These are phyloP conservation scores for Phaeotremella skinneri DNA, from an alignment of 768 basidiomycete species.

Conservation along the genomic window DNA sequence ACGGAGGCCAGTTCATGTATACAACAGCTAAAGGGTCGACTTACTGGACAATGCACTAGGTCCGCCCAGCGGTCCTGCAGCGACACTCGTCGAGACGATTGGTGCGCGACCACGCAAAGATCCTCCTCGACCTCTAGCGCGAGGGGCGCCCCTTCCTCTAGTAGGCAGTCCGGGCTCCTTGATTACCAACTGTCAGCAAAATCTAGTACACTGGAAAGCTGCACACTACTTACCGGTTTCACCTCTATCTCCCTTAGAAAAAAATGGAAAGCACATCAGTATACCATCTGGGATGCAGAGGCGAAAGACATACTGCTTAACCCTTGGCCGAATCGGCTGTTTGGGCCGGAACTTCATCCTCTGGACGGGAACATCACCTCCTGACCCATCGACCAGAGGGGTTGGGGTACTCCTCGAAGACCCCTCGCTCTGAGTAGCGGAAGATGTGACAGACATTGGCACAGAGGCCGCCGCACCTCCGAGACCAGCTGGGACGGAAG, in stretches of 20 bases:
- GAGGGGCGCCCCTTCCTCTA: conserved; percentile 17
- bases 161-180: conserved; percentile 12
- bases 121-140: conserved; percentile 23
- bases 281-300: background rate
- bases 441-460: background rate
- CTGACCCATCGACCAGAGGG: background rate
- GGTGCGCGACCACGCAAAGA: conserved; percentile 14
- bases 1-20: no score
- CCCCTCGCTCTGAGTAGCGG: background rate
- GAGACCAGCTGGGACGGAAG: background rate
- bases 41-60: conserved; percentile 23
- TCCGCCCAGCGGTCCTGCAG: conserved; percentile 38
- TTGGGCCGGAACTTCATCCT: conserved; percentile 47
- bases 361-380: background rate
- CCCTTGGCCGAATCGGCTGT: conserved; percentile 29
- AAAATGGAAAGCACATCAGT: background rate
- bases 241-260: conserved; percentile 34
- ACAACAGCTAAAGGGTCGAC: conserved; percentile 3
- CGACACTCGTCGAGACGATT: conserved; percentile 17
- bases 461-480: background rate
- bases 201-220: background rate
- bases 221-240: conserved; percentile 29
- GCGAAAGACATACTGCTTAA: conserved; percentile 29
- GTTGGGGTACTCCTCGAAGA: background rate
- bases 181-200: conserved; percentile 4